Conservation (phyloP, 2,329 filamentous ascomycete genomes). For the Ilyonectria sp. region DNA sequence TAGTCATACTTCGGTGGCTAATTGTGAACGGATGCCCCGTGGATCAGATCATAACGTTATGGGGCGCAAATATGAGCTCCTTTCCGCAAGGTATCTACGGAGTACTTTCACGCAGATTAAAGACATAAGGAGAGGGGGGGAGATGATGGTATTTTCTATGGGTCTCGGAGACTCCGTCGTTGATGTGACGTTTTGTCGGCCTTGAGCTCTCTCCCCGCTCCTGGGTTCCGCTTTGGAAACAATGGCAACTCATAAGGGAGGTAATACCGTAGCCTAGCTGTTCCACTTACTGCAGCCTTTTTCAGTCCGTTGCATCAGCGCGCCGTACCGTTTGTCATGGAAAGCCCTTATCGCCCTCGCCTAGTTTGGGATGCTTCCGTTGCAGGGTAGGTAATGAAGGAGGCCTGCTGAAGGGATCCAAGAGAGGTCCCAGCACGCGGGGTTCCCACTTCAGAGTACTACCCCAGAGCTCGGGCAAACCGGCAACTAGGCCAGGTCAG, state of each 20-base stretch:
- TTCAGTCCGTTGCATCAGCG: neutral
- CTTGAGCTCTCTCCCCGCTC: neutral
- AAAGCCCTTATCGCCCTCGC: neutral
- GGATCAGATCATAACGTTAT: neutral
- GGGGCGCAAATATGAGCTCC: too few species aligned
- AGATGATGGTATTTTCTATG: neutral
- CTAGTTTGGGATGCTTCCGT: neutral
- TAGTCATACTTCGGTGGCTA: neutral
- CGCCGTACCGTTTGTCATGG: neutral
- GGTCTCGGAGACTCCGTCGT: neutral
- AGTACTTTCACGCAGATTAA: neutral
- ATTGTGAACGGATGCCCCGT: neutral
- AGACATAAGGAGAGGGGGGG: neutral
- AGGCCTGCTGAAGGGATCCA: neutral
- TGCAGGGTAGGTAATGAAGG: neutral
- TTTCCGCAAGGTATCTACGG: too few species aligned
- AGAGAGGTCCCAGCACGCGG: conserved; percentile 5
- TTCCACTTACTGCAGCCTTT: conserved; percentile 1
- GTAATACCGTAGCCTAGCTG: neutral
- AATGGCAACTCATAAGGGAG: neutral
- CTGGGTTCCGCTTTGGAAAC: neutral
- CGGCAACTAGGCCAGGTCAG: neutral
- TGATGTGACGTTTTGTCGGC: neutral
- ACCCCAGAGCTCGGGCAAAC: conserved; percentile 9
- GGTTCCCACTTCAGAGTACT: neutral